phyloP scores from a whole-genome alignment of 495 filamentous ascomycete species.

The Penicillium samsonianum region DNA sequence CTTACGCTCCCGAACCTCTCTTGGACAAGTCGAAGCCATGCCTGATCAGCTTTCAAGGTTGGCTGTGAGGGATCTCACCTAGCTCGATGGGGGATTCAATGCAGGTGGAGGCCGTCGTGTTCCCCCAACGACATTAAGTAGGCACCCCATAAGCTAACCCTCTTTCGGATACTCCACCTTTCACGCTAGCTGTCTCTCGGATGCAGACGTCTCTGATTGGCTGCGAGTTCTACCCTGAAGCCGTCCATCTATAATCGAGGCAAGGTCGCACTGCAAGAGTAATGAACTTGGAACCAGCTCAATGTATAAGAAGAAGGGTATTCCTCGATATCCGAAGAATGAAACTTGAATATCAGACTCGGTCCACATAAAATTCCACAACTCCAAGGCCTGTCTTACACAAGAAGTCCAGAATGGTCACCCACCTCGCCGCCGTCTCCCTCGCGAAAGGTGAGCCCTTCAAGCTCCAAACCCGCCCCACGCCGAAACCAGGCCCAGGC shows the following conservation, averaged over 20 bases:
- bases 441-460: conserved; percentile 36
- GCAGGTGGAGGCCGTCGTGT: background rate
- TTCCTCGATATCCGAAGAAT: conserved; percentile 7
- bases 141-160: background rate
- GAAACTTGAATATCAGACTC: background rate
- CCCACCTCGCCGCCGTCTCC: conserved; percentile 46
- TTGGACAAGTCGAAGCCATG: background rate
- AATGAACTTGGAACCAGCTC: conserved; percentile 40
- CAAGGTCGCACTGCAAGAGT: background rate
- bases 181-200: background rate
- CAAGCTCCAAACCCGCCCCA: conserved; percentile 35
- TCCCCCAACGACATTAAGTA: background rate
- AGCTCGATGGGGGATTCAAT: background rate
- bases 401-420: conserved; percentile 29
- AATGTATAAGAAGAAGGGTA: conserved; percentile 22
- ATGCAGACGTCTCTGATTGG: background rate
- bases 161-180: background rate
- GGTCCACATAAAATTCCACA: background rate
- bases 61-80: background rate
- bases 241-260: background rate
- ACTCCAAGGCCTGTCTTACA: background rate
- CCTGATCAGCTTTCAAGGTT: too few relatives aligned
- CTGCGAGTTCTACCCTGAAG: background rate
- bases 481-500: conserved; percentile 45
- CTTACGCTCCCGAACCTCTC: background rate